Evolutionary conservation across 2,329 filamentous ascomycete genomes (phyloP).

Genomic region (Sclerotinia borealis): DNA sequence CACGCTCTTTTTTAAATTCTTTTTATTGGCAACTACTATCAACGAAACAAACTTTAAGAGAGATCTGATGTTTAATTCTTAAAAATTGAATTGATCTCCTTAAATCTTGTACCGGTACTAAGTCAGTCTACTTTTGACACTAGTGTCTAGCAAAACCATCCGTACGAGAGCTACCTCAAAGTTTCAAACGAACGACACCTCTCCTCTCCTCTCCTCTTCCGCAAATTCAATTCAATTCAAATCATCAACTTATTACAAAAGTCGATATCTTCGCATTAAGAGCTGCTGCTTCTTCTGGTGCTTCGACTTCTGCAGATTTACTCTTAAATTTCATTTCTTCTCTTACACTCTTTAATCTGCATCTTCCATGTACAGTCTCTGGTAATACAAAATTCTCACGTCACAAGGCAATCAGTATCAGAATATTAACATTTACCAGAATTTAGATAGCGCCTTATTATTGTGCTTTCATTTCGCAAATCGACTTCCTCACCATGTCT

Average conservation of each 20-base stretch:
- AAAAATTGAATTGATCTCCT: neutral
- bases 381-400: constrained; percentile 15
- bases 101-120: neutral
- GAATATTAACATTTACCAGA: constrained; percentile 18
- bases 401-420: neutral
- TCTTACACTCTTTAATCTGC: constrained; percentile 25
- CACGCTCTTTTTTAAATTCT: neutral
- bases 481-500: constrained; percentile 19
- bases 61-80: neutral
- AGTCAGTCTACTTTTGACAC: neutral
- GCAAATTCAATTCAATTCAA: neutral
- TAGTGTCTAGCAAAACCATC: neutral
- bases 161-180: neutral
- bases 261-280: neutral
- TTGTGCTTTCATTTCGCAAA: constrained; percentile 19
- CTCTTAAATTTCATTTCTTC: constrained; percentile 14
- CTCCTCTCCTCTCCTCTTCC: neutral
- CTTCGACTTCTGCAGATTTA: constrained; percentile 8
- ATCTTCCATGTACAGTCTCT: constrained; percentile 28
- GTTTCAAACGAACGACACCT: constrained; percentile 1
- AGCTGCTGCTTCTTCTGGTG: constrained; percentile 1
- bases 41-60: neutral
- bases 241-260: neutral
- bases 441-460: constrained; percentile 25
- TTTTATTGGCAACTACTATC: neutral